Conservation (phyloP, 1,139 yeast species). For the Magnusiomyces fungicola region DNA sequence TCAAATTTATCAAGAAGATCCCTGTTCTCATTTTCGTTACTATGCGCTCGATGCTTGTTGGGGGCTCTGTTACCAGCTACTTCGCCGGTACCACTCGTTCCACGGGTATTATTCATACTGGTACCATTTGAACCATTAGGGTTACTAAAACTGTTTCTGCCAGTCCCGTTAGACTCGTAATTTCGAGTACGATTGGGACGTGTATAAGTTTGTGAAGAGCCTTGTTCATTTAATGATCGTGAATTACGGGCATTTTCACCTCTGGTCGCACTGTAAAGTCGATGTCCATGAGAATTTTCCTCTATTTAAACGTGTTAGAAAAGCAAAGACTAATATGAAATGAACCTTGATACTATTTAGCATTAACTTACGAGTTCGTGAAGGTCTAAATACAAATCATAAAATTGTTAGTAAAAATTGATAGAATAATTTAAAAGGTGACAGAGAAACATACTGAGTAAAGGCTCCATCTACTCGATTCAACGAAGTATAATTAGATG, state of each 20-base stretch:
- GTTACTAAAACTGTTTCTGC: neutral
- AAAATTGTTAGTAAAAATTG: neutral
- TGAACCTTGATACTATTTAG: no score
- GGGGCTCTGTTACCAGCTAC: neutral
- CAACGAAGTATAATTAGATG: neutral
- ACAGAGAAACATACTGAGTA: neutral
- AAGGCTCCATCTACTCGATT: slow-evolving; percentile 2
- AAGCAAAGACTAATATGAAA: no score
- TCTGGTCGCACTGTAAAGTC: neutral
- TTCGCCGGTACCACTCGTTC: no score
- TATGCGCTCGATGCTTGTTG: neutral
- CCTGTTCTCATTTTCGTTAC: neutral
- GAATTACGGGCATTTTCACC: neutral
- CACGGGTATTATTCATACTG: neutral
- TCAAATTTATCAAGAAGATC: slow-evolving; percentile 14
- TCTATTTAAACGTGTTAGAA: no score
- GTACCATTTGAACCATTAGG: neutral
- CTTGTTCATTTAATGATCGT: neutral
- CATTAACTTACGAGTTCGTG: slow-evolving; percentile 3
- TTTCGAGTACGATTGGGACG: neutral
- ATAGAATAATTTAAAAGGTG: neutral
- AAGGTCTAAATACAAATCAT: neutral
- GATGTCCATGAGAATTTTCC: no score
- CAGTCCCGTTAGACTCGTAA: neutral
- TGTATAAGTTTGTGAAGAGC: neutral